phyloP scores from a whole-genome alignment of 768 basidiomycete species.

The Boletus rubropictus region DNA sequence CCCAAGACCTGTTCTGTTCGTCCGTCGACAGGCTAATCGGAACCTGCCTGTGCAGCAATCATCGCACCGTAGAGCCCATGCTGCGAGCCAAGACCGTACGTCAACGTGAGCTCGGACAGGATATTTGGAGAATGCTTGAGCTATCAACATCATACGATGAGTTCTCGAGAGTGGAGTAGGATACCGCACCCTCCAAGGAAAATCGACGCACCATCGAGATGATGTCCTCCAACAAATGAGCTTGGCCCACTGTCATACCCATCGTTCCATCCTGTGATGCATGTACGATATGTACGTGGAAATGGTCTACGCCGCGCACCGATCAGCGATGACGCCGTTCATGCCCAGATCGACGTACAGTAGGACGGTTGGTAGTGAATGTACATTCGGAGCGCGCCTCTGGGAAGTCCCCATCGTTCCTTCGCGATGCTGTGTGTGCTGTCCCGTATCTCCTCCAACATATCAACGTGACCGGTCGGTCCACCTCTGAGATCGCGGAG shows the following conservation, averaged over 20 bases:
- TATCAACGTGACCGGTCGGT: slow-evolving; percentile 46
- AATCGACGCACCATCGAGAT: slow-evolving; percentile 64
- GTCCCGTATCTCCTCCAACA: slow-evolving; percentile 61
- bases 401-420: slow-evolving; percentile 60
- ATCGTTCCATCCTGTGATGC: slow-evolving; percentile 49
- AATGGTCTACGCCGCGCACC: slow-evolving; percentile 57
- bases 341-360: slow-evolving; percentile 47
- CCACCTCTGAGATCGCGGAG: slow-evolving; percentile 64
- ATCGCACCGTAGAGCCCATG: slow-evolving; percentile 60
- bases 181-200: too few relatives aligned
- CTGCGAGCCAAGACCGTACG: slow-evolving; percentile 78
- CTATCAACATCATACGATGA: slow-evolving; percentile 33
- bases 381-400: slow-evolving; percentile 67
- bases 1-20: neutral
- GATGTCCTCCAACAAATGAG: slow-evolving; percentile 88
- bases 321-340: neutral
- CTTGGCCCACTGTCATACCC: slow-evolving; percentile 84
- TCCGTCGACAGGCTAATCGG: neutral
- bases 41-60: slow-evolving; percentile 30
- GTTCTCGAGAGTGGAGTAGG: neutral
- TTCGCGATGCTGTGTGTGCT: slow-evolving; percentile 49
- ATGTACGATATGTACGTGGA: slow-evolving; percentile 91
- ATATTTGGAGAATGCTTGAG: slow-evolving; percentile 57
- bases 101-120: slow-evolving; percentile 67
- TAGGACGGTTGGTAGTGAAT: slow-evolving; percentile 96